Evolutionary conservation across 176 grass and related monocot genomes (phyloP).

Genomic region (Oryza meridionalis): DNA sequence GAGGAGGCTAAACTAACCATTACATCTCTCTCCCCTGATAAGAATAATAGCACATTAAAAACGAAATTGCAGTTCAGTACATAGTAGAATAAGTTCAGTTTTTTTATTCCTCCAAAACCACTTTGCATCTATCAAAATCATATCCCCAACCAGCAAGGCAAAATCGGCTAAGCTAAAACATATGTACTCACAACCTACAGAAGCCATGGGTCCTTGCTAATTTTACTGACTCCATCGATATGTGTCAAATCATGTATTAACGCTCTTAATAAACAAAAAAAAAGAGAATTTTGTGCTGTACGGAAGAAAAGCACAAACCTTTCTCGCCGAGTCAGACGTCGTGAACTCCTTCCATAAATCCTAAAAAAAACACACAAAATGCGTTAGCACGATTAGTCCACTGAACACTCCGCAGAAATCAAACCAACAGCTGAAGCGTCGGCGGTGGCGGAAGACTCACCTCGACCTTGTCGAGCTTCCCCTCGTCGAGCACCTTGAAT

Average conservation of each 20-base stretch:
- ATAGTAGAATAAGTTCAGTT: not conserved
- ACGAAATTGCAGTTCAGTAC: not conserved
- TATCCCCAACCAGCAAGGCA: not conserved
- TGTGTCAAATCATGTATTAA: not conserved
- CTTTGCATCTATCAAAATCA: not conserved
- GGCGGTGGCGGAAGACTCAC: conserved; percentile 35
- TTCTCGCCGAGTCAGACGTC: conserved; percentile 65
- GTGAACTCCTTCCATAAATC: conserved; percentile 87
- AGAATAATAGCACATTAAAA: not conserved
- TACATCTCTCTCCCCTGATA: not conserved
- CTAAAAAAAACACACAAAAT: conserved; percentile 38
- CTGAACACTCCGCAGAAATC: not conserved
- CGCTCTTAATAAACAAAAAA: not conserved
- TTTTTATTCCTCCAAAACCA: not conserved
- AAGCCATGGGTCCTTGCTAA: not conserved
- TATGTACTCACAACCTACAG: not conserved
- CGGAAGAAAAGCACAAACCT: conserved; percentile 47
- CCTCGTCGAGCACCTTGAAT: conserved; percentile 85
- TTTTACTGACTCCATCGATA: not conserved
- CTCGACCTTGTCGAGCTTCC: conserved; percentile 80
- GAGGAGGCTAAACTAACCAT: not conserved
- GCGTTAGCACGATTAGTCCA: not conserved
- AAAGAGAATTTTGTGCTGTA: not conserved
- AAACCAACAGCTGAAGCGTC: not conserved
- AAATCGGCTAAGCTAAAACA: not conserved